Conservation (phyloP, 31 red algal genomes). For the Odonthalia washingtoniensis region DNA sequence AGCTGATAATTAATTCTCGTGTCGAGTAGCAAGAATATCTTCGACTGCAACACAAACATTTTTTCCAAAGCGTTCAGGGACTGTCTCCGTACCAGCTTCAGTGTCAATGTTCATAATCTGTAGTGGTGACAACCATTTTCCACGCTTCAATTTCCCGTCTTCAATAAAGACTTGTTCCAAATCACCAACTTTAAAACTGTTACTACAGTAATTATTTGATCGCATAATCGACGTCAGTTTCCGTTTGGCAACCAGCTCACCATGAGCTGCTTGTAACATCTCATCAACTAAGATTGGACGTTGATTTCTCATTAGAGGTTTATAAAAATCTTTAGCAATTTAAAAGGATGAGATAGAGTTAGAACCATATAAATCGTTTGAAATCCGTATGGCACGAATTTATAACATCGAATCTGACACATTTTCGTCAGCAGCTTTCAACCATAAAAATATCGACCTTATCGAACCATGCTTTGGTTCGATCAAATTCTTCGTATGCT, state of each 20-base stretch:
- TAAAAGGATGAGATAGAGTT: neutral
- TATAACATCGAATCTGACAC: neutral
- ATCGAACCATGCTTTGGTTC: slow-evolving; percentile 28
- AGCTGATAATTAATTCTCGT: neutral
- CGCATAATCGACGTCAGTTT: slow-evolving; percentile 23
- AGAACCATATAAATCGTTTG: no score
- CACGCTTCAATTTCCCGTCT: neutral
- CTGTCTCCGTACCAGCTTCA: neutral
- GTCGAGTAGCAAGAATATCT: neutral
- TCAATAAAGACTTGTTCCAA: slow-evolving; percentile 10
- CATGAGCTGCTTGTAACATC: neutral
- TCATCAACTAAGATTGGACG: neutral
- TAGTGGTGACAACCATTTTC: neutral
- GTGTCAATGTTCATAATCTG: neutral
- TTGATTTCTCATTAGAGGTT: neutral
- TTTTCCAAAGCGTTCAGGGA: neutral
- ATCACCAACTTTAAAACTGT: slow-evolving; percentile 15
- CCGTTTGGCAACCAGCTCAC: slow-evolving; percentile 7
- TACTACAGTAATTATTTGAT: neutral
- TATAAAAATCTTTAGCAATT: slow-evolving; percentile 15
- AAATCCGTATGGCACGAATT: slow-evolving; percentile 17
- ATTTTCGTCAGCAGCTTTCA: neutral
- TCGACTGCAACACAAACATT: slow-evolving; percentile 4
- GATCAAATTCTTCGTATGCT: slow-evolving; percentile 19
- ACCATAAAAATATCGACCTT: neutral